These are phyloP conservation scores for Symbiotaphrina buchneri DNA, from an alignment of 495 filamentous ascomycete genomes.

Conservation along the genomic window DNA sequence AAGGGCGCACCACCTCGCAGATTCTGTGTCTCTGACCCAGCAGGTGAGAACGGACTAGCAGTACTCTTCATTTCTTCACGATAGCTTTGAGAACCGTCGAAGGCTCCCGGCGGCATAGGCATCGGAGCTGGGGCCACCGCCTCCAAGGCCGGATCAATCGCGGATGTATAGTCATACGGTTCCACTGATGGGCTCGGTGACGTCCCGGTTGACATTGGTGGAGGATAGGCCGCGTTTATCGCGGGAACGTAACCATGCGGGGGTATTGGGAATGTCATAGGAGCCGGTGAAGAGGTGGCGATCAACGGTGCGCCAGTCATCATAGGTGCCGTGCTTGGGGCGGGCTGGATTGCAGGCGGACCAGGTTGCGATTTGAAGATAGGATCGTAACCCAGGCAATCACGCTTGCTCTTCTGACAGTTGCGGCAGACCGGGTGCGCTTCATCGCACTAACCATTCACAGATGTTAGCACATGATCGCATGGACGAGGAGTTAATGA, in stretches of 20 bases:
- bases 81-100: slow-evolving; percentile 12
- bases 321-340: slow-evolving; percentile 22
- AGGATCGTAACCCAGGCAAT: slow-evolving; percentile 93
- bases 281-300: slow-evolving; percentile 7
- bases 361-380: slow-evolving; percentile 82
- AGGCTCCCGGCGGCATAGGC: slow-evolving; percentile 10
- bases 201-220: slow-evolving; percentile 19
- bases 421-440: slow-evolving; percentile 86
- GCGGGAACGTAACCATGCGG: slow-evolving; percentile 35
- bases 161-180: slow-evolving; percentile 34
- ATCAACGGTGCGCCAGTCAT: slow-evolving; percentile 10
- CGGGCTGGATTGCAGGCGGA: slow-evolving; percentile 59
- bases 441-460: slow-evolving; percentile 89
- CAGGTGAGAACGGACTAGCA: slow-evolving; percentile 18
- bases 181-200: slow-evolving; percentile 25
- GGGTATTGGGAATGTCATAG: slow-evolving; percentile 20
- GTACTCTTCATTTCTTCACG: slow-evolving; percentile 12
- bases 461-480: too few relatives aligned
- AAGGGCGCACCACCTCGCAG: slow-evolving; percentile 19
- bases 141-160: slow-evolving; percentile 60
- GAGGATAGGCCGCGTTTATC: slow-evolving; percentile 36
- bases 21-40: slow-evolving; percentile 14
- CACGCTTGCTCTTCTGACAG: slow-evolving; percentile 93
- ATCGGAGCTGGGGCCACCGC: slow-evolving; percentile 12
- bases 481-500: not conserved